A percentile compares a stretch with the other conserved stretches of the same genome.
Evolutionary conservation across 306 rosid genomes (phyloP).

Genomic region (Datisca glomerata): DNA sequence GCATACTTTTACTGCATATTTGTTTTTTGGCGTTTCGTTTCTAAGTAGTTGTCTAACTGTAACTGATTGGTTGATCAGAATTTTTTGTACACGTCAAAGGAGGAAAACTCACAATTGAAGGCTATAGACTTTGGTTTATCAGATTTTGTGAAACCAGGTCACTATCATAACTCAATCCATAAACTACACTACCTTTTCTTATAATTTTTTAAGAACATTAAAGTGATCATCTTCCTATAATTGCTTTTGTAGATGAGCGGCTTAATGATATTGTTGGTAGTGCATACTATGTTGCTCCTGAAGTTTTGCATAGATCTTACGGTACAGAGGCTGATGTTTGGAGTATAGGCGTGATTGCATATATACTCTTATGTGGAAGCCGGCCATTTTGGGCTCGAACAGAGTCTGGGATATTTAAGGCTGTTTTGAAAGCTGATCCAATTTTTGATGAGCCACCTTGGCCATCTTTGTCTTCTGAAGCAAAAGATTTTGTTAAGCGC

Average conservation of each 20-base stretch:
- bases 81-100: slow-evolving; percentile 66
- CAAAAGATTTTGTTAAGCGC: slow-evolving; percentile 73
- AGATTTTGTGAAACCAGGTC: slow-evolving; percentile 87
- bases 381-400: slow-evolving; percentile 98
- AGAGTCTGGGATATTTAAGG: slow-evolving; percentile 85
- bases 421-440: slow-evolving; percentile 86
- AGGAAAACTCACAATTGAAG: slow-evolving; percentile 78
- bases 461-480: slow-evolving; percentile 77
- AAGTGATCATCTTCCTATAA: slow-evolving; percentile 11
- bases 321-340: slow-evolving; percentile 86
- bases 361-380: slow-evolving; percentile 84
- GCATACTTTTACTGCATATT: background rate
- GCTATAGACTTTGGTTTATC: slow-evolving; percentile 97
- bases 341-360: slow-evolving; percentile 96
- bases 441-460: slow-evolving; percentile 84
- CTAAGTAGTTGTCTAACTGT: slow-evolving; percentile 16
- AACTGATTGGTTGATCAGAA: slow-evolving; percentile 49
- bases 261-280: slow-evolving; percentile 95
- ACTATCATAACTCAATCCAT: slow-evolving; percentile 1
- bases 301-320: slow-evolving; percentile 85
- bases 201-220: slow-evolving; percentile 1
- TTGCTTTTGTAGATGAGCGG: slow-evolving; percentile 67
- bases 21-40: slow-evolving; percentile 8
- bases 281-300: slow-evolving; percentile 98
- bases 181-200: background rate